These are phyloP conservation scores for Lichtheimia hyalospora DNA, from an alignment of 371 early-diverging fungal genomes.

Conservation along the genomic window DNA sequence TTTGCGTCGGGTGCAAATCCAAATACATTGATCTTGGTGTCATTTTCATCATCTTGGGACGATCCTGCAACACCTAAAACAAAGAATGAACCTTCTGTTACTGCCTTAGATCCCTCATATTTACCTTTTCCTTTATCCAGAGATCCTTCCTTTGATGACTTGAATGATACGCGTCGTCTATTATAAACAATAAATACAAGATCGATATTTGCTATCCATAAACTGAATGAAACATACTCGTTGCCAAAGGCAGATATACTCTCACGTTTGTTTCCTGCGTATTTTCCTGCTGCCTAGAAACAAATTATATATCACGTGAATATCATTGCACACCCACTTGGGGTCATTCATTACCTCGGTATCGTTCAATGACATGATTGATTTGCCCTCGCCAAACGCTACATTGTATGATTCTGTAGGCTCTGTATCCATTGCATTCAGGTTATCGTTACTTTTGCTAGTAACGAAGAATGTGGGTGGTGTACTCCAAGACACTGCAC, in stretches of 20 bases:
- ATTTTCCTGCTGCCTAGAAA: not conserved
- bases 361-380: not conserved
- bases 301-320: not conserved
- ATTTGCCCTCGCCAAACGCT: slow-evolving; percentile 5
- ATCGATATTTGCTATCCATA: not conserved
- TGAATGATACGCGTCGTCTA: slow-evolving; percentile 10
- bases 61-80: not conserved
- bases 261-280: slow-evolving; percentile 1
- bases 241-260: not conserved
- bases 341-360: not conserved
- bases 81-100: not conserved
- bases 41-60: not conserved
- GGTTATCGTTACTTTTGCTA: not conserved
- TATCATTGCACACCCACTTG: not conserved
- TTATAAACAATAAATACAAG: not conserved
- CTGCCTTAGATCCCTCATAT: not conserved
- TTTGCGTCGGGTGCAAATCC: slow-evolving; percentile 8
- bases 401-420: slow-evolving; percentile 2
- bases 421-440: slow-evolving; percentile 1
- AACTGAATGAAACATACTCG: not conserved
- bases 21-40: slow-evolving; percentile 12
- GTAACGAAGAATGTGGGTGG: not conserved
- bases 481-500: not conserved
- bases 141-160: not conserved
- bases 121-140: not conserved